These are phyloP conservation scores for Penicillium malachiteum DNA, from an alignment of 495 filamentous ascomycete genomes.

Conservation along the genomic window DNA sequence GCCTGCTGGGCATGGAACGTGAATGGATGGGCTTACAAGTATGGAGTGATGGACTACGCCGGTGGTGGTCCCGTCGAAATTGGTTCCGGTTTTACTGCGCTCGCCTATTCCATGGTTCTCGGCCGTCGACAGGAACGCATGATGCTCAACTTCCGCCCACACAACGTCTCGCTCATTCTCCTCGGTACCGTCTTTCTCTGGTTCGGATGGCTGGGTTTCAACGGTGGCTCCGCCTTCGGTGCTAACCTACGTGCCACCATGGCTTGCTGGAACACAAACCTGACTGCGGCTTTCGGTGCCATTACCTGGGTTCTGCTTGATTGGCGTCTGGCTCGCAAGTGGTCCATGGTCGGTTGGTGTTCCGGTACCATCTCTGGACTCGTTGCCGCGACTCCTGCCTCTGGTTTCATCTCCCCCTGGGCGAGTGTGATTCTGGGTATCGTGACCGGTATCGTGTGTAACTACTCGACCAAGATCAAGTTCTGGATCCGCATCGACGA, in stretches of 20 bases:
- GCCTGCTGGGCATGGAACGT: constrained; percentile 95
- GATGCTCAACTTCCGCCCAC: constrained; percentile 94
- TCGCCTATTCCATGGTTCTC: constrained; percentile 94
- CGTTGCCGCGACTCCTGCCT: constrained; percentile 88
- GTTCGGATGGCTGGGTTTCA: constrained; percentile 99
- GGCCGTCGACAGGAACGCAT: constrained; percentile 98
- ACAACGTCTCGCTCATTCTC: constrained; percentile 97
- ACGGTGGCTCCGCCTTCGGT: constrained; percentile 95
- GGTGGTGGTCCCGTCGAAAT: constrained; percentile 98
- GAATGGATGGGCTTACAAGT: constrained; percentile 90
- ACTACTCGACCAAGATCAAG: constrained; percentile 96
- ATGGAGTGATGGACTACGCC: constrained; percentile 94
- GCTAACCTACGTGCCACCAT: constrained; percentile 92
- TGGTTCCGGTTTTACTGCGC: constrained; percentile 84
- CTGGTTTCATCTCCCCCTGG: constrained; percentile 87
- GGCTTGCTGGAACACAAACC: constrained; percentile 96
- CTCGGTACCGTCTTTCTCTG: constrained; percentile 94
- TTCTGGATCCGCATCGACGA: constrained; percentile 95
- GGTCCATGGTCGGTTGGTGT: constrained; percentile 99
- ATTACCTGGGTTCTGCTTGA: constrained; percentile 92
- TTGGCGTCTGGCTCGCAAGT: constrained; percentile 92
- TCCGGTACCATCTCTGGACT: constrained; percentile 89
- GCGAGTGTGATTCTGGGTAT: constrained; percentile 83
- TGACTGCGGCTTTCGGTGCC: constrained; percentile 85
- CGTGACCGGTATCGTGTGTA: constrained; percentile 80